These are phyloP conservation scores for Cornus controversa DNA, from an alignment of 148 eudicot genomes.

Conservation along the genomic window DNA sequence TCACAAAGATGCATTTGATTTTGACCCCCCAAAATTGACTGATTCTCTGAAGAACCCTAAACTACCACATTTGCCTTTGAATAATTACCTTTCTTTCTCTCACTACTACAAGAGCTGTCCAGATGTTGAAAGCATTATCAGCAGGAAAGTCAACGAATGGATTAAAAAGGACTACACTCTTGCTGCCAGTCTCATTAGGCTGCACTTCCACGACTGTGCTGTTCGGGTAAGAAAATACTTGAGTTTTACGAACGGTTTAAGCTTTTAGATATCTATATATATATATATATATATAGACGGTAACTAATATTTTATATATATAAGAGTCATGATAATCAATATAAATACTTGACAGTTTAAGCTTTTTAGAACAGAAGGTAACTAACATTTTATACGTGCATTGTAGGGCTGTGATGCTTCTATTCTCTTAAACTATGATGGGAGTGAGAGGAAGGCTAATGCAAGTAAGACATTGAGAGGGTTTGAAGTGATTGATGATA, in stretches of 20 bases:
- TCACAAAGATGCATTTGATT: neutral
- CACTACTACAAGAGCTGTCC: slow-evolving; percentile 50
- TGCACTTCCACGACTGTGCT: slow-evolving; percentile 78
- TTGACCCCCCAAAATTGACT: neutral
- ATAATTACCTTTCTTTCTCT: slow-evolving; percentile 30
- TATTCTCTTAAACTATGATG: slow-evolving; percentile 48
- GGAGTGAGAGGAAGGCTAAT: slow-evolving; percentile 54
- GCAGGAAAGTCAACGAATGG: slow-evolving; percentile 39
- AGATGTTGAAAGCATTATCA: slow-evolving; percentile 50
- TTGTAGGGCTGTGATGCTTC: slow-evolving; percentile 86
- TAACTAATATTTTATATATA: no score
- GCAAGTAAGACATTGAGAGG: slow-evolving; percentile 73
- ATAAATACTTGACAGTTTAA: no score
- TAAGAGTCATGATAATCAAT: no score
- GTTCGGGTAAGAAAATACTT: slow-evolving; percentile 62
- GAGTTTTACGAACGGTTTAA: no score
- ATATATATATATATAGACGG: no score
- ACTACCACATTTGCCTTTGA: neutral
- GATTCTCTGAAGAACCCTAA: no score
- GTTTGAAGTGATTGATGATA: slow-evolving; percentile 61
- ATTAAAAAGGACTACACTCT: slow-evolving; percentile 46
- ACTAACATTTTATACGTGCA: neutral
- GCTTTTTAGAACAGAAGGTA: no score
- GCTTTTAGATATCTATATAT: no score
- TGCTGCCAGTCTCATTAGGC: slow-evolving; percentile 63